Conservation (phyloP, 805 yeast species). For the Lachancea lanzarotensis region DNA sequence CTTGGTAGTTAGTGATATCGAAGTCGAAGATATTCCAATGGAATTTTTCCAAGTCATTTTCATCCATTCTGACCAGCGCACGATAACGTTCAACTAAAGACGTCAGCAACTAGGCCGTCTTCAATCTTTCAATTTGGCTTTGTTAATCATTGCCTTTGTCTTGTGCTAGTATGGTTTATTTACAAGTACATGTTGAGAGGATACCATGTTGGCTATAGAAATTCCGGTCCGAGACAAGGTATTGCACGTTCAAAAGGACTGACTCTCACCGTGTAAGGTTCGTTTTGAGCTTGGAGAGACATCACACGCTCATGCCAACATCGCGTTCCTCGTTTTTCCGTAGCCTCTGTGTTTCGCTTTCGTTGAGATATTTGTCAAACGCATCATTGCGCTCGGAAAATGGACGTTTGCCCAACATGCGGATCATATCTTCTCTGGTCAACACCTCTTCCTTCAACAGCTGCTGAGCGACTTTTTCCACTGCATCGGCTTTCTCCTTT, state of each 20-base stretch:
- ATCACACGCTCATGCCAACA: conserved; percentile 3
- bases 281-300: too few relatives aligned
- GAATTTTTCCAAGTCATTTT: background rate
- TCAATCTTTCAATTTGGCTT: too few relatives aligned
- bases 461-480: conserved; percentile 82
- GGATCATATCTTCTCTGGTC: conserved; percentile 90
- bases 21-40: background rate
- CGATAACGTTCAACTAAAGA: too few relatives aligned
- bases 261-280: too few relatives aligned
- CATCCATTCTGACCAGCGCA: too few relatives aligned
- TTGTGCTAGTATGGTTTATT: background rate
- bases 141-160: background rate
- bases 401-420: conserved; percentile 84
- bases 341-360: conserved; percentile 23
- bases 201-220: too few relatives aligned
- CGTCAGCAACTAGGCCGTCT: too few relatives aligned
- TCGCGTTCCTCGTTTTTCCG: conserved; percentile 21
- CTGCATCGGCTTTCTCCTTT: conserved; percentile 62
- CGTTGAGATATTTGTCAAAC: conserved; percentile 39
- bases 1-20: background rate
- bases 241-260: too few relatives aligned
- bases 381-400: conserved; percentile 89
- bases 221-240: too few relatives aligned
- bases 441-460: conserved; percentile 80
- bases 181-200: background rate